Evolutionary conservation across 2,329 filamentous ascomycete genomes (phyloP).

Genomic region (Pseudopyrenochaeta lycopersici): DNA sequence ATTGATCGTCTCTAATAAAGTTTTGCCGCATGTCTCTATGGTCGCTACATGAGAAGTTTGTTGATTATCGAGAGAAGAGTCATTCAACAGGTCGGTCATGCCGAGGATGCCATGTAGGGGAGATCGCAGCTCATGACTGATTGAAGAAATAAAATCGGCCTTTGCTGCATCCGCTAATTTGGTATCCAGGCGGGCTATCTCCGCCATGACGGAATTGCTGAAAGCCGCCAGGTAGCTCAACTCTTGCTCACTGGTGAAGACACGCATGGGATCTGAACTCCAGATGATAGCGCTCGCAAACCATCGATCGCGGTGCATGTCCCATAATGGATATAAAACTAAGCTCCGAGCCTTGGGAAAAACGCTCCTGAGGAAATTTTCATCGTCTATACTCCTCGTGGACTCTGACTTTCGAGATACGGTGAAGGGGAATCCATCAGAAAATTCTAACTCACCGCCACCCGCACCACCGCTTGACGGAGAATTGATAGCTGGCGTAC

Average conservation of each 20-base stretch:
- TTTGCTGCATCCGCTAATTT: slow-evolving; percentile 57
- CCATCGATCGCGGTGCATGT: slow-evolving; percentile 50
- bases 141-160: slow-evolving; percentile 66
- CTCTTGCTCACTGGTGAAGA: slow-evolving; percentile 49
- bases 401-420: slow-evolving; percentile 40
- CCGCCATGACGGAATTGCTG: slow-evolving; percentile 51
- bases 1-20: slow-evolving; percentile 53
- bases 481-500: slow-evolving; percentile 22
- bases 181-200: slow-evolving; percentile 50
- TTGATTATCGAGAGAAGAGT: slow-evolving; percentile 40
- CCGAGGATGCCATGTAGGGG: slow-evolving; percentile 69
- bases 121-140: slow-evolving; percentile 69
- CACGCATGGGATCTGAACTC: slow-evolving; percentile 48
- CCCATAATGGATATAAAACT: slow-evolving; percentile 52
- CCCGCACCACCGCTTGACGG: slow-evolving; percentile 19
- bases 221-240: slow-evolving; percentile 50
- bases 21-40: slow-evolving; percentile 51
- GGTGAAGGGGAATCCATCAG: slow-evolving; percentile 32
- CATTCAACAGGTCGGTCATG: slow-evolving; percentile 45
- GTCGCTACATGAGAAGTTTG: slow-evolving; percentile 54
- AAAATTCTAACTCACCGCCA: slow-evolving; percentile 19
- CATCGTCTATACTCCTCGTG: slow-evolving; percentile 43
- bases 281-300: slow-evolving; percentile 50
- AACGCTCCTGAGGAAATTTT: slow-evolving; percentile 39
- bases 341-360: slow-evolving; percentile 50